These are phyloP conservation scores for Pezicula radicicola DNA, from an alignment of 2,329 filamentous ascomycete species.

Conservation along the genomic window DNA sequence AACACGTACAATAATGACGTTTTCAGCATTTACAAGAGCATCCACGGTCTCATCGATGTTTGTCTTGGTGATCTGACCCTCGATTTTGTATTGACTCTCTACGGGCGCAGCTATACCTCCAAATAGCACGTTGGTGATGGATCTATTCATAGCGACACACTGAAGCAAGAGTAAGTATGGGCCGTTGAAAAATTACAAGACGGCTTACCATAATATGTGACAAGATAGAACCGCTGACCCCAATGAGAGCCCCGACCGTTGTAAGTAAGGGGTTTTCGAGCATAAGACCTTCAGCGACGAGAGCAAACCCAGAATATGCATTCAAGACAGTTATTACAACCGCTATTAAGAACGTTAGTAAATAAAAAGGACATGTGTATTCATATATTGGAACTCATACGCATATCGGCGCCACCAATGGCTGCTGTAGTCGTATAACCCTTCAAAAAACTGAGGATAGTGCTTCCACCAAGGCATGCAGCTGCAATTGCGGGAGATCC, in stretches of 20 bases:
- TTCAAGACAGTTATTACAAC: conserved; percentile 90
- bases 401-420: conserved; percentile 94
- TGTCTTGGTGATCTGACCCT: conserved; percentile 76
- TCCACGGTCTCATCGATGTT: conserved; percentile 80
- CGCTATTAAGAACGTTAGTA: conserved; percentile 35
- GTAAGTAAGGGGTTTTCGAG: conserved; percentile 82
- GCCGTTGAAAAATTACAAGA: neutral
- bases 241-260: conserved; percentile 82
- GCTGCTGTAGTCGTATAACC: conserved; percentile 85
- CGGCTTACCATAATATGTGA: conserved; percentile 66
- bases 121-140: conserved; percentile 84
- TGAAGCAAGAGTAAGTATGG: conserved; percentile 33
- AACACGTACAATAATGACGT: conserved; percentile 67
- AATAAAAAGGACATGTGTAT: neutral
- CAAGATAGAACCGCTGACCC: conserved; percentile 83
- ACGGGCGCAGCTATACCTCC: conserved; percentile 70
- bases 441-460: conserved; percentile 76
- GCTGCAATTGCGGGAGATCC: conserved; percentile 77
- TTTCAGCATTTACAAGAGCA: conserved; percentile 71
- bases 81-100: conserved; percentile 67
- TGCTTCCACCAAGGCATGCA: conserved; percentile 72
- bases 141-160: conserved; percentile 89
- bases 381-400: conserved; percentile 29
- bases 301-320: conserved; percentile 85
- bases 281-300: conserved; percentile 92